Evolutionary conservation across 1,139 yeast genomes (phyloP), one percentile per base, ranked within the genome.

Genomic region (Hyphopichia wangnamkhiaoensis): DNA sequence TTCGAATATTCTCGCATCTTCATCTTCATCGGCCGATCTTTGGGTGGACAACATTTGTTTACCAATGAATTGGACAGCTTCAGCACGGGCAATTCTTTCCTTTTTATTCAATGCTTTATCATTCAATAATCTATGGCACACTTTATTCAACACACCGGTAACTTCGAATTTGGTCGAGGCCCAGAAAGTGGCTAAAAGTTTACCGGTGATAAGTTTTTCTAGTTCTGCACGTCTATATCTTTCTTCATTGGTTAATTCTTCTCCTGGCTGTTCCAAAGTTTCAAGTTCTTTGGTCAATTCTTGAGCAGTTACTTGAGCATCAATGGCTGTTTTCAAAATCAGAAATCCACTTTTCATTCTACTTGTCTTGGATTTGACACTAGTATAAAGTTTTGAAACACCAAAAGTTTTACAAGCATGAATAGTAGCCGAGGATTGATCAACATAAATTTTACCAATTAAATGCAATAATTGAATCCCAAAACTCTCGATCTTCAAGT

Each of bases 111-210:
- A 65, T 0, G 60, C 42, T 54, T 80, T 83, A 49, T 84, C 90
- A 42, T 72, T 70, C 43, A 85, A 65, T 1, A 85, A 65, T 43
- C 63, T 68, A 41, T 79, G 76, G 53, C 88, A 81, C 9, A 84
- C 91, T 47, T 79, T 82, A 49, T 80, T 79, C 48, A 85, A 63
- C 5, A 84, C 77, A 20, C 82, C 78, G 34, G 83, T 81, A 34
- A 84, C 80, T 60, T 85, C 95, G 54, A 79, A 84, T 52, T 82
- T 84, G 13, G 89, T 80, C 31, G 86, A 74, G 1, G 84, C 86
- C 95, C 95, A 85, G 17, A 87, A 89, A 8, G 88, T 82, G 14
- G 84, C 85, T 40, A 85, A 70, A 38, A 85, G 72, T 58, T 85
- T 84, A 20, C 94, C 93, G 3, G 85, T 82, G 60, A 84, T 75